Evolutionary conservation across 257 asterid species (phyloP), one percentile per base, ranked within the genome.

Genomic region (Solanum peruvianum): DNA sequence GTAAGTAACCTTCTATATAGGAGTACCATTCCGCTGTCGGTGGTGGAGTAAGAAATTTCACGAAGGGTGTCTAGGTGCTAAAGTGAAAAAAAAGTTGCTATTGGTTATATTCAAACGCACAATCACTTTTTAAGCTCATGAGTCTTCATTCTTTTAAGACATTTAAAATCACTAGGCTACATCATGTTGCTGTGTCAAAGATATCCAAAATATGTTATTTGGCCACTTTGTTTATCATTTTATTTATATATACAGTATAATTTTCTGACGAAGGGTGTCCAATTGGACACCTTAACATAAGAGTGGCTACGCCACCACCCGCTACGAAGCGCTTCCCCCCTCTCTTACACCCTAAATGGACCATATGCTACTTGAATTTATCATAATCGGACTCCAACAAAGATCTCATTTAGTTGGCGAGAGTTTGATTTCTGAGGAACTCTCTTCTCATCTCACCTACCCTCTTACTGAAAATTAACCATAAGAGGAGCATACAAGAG

Each of bases 21-120:
- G 21, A 56, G 64, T 56, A 18, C 20, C 4, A 56, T 52, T 4
- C 4, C 3, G 11, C 4, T 3, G 5, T 33, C 35, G 5, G 35
- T 33, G 4, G 4, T 33, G 4, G 35, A 33, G 6, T 33, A 33
- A 33, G 1, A 33, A 33, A 33, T 33, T 33, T 33, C 5, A 33
- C 35, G 35, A 33, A 33, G 35, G 5, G 0, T 4, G 1, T 33
- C 1, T 1, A 33, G 1, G 35, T 33, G 35, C 0, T 33, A 33
- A 33, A 33, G 1, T 4, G 1, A 4, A 33, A 33, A 33, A 4
- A 4, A 0, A 0, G 4, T 33, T 33, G 5, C 5, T 33, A 33
- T 33, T 33, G 3, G 5, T 33, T 33, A 33, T 1, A 33, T 33
- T 33, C 35, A 1, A 33, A 31, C 2, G 33, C 33, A 31, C 33